Conservation (phyloP, 1,284 basidiomycete genomes). For the Neolentinus lepideus region DNA sequence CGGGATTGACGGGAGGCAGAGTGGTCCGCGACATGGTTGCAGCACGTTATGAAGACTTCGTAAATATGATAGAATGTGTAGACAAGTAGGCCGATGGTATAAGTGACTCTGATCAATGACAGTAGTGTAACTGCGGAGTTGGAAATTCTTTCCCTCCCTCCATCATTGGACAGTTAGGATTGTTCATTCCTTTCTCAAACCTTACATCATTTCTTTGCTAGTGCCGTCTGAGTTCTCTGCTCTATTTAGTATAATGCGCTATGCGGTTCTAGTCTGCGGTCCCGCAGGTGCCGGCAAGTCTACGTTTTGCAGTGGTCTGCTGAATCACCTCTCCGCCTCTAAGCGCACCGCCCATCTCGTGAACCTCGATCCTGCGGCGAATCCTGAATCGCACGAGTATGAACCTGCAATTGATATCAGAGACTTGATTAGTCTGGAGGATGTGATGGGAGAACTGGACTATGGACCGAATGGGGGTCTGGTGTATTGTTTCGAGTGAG, state of each 20-base stretch:
- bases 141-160: background rate
- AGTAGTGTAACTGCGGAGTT: background rate
- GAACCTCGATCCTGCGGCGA: conserved; percentile 96
- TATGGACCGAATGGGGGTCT: conserved; percentile 97
- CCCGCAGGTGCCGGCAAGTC: conserved; percentile 98
- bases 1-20: conserved; percentile 60
- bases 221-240: background rate
- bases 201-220: no score
- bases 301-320: conserved; percentile 85
- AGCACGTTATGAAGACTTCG: background rate
- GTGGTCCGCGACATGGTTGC: conserved; percentile 49
- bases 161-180: background rate
- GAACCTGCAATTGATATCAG: conserved; percentile 93
- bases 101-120: background rate
- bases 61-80: no score
- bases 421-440: conserved; percentile 88
- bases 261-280: conserved; percentile 83
- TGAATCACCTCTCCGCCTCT: conserved; percentile 85
- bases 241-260: conserved; percentile 54
- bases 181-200: background rate
- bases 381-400: conserved; percentile 82
- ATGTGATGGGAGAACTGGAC: conserved; percentile 94
- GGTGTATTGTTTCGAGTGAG: conserved; percentile 99
- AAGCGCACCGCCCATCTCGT: conserved; percentile 89
- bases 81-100: no score